A percentile compares a stretch with the other conserved stretches of the same genome.
Conservation (phyloP, 2,329 filamentous ascomycete species). For the Aureobasidium uvarum region DNA sequence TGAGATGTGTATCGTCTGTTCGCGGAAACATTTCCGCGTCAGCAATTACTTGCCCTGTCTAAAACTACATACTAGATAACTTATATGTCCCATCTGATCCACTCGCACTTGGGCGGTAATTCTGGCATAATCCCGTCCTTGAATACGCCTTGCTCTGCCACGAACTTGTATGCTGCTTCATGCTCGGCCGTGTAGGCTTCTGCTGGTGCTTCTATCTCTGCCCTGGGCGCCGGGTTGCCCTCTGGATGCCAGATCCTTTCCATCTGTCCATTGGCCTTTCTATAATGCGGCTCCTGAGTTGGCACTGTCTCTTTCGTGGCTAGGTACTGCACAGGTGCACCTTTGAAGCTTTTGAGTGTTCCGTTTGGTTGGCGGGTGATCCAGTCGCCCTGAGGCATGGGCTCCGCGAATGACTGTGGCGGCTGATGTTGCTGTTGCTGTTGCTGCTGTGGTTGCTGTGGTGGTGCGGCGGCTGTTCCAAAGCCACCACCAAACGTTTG, state of each 20-base stretch:
- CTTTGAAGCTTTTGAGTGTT: conserved; percentile 5
- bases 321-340: not conserved
- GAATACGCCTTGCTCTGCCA: conserved; percentile 66
- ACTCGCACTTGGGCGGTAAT: conserved; percentile 74
- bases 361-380: conserved; percentile 8
- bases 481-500: not conserved
- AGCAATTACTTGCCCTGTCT: not conserved
- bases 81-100: conserved; percentile 69
- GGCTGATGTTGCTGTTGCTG: not conserved
- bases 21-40: conserved; percentile 5
- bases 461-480: not conserved
- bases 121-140: conserved; percentile 69
- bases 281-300: conserved; percentile 12
- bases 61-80: not conserved
- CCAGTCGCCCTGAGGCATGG: conserved; percentile 16
- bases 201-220: conserved; percentile 59
- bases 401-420: not conserved
- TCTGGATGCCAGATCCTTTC: conserved; percentile 71
- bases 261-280: conserved; percentile 52
- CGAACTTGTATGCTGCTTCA: conserved; percentile 62
- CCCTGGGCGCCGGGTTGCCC: conserved; percentile 57
- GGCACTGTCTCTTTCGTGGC: not conserved
- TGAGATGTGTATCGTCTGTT: not conserved
- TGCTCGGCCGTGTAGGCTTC: conserved; percentile 59
- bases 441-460: not conserved